phyloP scores from a whole-genome alignment of 331 rosid genomes.

The Telfairia occidentalis region DNA sequence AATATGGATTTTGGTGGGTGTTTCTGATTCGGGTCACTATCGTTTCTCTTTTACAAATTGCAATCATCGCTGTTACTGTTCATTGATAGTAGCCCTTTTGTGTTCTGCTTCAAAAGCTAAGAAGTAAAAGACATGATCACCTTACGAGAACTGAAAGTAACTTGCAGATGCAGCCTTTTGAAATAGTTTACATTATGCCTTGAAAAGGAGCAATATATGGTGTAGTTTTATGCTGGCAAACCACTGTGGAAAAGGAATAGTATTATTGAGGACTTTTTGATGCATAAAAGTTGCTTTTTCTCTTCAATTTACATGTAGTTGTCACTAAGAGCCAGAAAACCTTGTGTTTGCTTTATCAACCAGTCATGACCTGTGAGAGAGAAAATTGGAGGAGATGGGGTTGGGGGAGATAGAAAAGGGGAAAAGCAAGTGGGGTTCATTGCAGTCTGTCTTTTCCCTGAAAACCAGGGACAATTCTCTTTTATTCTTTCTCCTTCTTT shows the following conservation, averaged over 20 bases:
- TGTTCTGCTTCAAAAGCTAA: background rate
- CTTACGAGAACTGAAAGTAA: background rate
- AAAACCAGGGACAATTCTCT: slow-evolving; percentile 12
- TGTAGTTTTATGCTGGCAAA: background rate
- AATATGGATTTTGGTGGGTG: background rate
- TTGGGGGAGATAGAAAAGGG: background rate
- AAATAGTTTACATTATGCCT: background rate
- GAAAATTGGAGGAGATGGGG: background rate
- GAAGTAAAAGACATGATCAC: background rate
- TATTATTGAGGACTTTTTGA: background rate
- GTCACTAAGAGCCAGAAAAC: background rate
- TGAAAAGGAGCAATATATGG: slow-evolving; percentile 2
- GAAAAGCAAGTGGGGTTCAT: slow-evolving; percentile 4
- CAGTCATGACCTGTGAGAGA: background rate
- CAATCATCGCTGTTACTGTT: background rate
- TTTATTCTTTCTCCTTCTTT: background rate
- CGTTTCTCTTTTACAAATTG: background rate
- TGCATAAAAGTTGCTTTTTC: slow-evolving; percentile 6
- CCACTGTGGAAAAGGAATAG: background rate
- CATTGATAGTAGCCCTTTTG: background rate
- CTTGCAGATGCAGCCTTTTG: background rate
- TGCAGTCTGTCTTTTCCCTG: slow-evolving; percentile 10
- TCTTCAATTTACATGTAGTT: background rate
- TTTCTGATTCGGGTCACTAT: background rate
- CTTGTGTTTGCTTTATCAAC: background rate